phyloP scores from a whole-genome alignment of 139 green algal genomes.

The Zygnema circumcarinatum region DNA sequence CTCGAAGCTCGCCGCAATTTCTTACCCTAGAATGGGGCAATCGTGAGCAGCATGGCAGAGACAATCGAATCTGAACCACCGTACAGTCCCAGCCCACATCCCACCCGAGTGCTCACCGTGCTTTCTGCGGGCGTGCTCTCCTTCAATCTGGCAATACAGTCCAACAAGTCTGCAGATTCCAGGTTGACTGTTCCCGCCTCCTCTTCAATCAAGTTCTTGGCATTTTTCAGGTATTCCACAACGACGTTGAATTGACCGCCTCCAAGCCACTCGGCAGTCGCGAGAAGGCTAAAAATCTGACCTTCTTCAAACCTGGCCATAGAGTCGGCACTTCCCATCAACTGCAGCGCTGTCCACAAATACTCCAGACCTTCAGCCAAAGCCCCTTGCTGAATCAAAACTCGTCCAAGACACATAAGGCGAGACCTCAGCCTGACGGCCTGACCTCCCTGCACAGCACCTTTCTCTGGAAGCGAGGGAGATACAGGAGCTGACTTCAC shows the following conservation, averaged over 20 bases:
- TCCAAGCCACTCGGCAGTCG: background rate
- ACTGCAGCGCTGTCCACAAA: background rate
- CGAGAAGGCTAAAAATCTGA: background rate
- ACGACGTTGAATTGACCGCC: background rate
- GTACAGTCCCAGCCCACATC: too few species aligned
- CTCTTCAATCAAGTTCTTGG: background rate
- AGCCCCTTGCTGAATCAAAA: background rate
- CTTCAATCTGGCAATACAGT: background rate
- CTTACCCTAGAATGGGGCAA: too few species aligned
- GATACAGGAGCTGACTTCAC: background rate
- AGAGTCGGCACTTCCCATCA: background rate
- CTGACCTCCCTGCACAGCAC: background rate
- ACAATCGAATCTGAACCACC: too few species aligned
- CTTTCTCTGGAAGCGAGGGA: too few species aligned
- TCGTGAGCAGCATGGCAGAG: too few species aligned
- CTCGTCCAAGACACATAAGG: background rate
- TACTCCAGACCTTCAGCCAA: background rate
- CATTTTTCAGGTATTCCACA: background rate
- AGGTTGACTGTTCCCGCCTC: background rate
- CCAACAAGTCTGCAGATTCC: background rate
- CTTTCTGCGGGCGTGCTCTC: too few species aligned
- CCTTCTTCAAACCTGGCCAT: background rate
- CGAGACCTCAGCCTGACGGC: background rate
- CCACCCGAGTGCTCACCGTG: too few species aligned
- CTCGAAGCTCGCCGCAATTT: too few species aligned